Base-by-base conservation (phyloP, 345 rosid species). In the Eucalyptus shirleyi region DNA sequence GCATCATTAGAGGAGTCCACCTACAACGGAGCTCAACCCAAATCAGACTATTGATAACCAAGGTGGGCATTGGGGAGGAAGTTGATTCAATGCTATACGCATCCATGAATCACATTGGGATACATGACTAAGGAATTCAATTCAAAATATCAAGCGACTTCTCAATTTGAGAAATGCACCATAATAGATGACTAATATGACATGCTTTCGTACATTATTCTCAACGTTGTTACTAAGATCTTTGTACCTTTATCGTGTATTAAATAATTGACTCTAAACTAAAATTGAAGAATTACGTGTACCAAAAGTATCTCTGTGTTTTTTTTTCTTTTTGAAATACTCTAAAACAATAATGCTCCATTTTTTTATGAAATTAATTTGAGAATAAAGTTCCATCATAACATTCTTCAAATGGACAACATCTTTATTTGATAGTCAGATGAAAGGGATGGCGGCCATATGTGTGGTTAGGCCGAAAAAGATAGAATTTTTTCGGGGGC, bases 221-320 rank as follows among this genome's bases (percentile, higher is more conserved):
- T 17, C 3, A 1, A 69, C 4, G 0, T 2, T 18, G 7, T 34
- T 32, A 32, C 0, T 11, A 10, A 10, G 4, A 0, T 11, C 3
- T 77, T 0, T 0, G 0, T 37, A 37, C 9, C 3, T 77, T 19
- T 19, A 37, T 37, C 2, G 7, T 34, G 5, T 12, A 44, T 37
- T 19, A 5, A 10, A 19, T 40, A 37, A 34, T 72, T 3, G 2
- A 37, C 45, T 72, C 26, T 37, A 19, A 37, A 72, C 28, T 72
- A 72, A 72, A 72, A 19, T 72, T 12, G 8, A 42, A 72, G 82
- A 72, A 72, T 37, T 69, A 69, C 26, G 11, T 16, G 4, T 69
- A 69, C 26, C 45, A 19, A 72, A 37, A 37, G 82, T 37, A 72
- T 72, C 82, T 17, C 4, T 10, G 12, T 17, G 42, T 32, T 67